phyloP scores from a whole-genome alignment of 495 filamentous ascomycete species.

The Talaromyces thailandensis region DNA sequence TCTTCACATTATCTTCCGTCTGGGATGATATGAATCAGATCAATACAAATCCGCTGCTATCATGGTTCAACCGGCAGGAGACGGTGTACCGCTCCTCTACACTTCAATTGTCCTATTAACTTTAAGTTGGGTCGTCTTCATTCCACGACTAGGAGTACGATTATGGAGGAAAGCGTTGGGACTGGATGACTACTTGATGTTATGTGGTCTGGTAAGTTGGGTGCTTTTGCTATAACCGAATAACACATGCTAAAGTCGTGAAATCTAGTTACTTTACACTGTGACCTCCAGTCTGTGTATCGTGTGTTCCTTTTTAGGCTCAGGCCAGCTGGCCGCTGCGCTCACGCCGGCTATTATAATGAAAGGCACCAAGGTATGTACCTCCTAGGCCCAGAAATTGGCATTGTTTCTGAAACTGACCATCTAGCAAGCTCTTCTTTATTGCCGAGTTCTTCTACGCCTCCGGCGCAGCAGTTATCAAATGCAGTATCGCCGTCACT shows the following conservation, averaged over 20 bases:
- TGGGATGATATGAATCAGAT: neutral
- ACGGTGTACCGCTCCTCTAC: neutral
- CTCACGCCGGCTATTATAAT: neutral
- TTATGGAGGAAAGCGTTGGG: slow-evolving; percentile 3
- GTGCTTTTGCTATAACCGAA: neutral
- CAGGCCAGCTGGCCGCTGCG: neutral
- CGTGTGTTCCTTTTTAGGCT: neutral
- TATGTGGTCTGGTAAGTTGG: neutral
- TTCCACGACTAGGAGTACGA: neutral
- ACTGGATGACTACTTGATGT: neutral
- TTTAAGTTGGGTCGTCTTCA: neutral
- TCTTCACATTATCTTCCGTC: neutral
- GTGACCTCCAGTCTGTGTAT: slow-evolving; percentile 4
- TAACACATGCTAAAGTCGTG: neutral
- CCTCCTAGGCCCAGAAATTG: neutral
- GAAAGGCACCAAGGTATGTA: slow-evolving; percentile 2
- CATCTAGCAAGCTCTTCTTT: neutral
- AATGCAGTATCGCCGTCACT: slow-evolving; percentile 3
- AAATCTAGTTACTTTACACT: neutral
- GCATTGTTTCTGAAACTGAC: neutral
- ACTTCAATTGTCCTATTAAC: slow-evolving; percentile 1
- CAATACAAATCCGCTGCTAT: neutral
- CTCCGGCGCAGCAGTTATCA: neutral
- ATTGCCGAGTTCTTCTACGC: slow-evolving; percentile 4
- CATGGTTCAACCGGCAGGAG: slow-evolving; percentile 3